A percentile compares a stretch with the other conserved stretches of the same genome.
Evolutionary conservation across 2,329 filamentous ascomycete genomes (phyloP).

Genomic region (Mollisia scopiformis): DNA sequence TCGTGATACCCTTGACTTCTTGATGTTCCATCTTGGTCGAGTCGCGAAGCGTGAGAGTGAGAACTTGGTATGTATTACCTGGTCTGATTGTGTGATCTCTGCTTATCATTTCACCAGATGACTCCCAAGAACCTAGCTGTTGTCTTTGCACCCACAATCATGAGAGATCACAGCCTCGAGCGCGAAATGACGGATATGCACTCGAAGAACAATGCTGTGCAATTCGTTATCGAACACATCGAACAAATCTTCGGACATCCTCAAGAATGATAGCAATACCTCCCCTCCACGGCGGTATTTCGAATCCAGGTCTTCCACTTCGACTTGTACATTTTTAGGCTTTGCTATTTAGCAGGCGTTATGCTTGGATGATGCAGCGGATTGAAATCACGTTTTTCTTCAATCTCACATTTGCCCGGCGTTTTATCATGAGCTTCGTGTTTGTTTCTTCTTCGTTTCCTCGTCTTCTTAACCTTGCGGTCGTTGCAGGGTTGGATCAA

Average conservation of each 20-base stretch:
- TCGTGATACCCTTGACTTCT: constrained; percentile 86
- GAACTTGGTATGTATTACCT: constrained; percentile 68
- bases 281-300: background rate
- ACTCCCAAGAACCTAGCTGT: constrained; percentile 94
- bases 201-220: constrained; percentile 87
- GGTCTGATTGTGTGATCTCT: background rate
- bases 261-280: constrained; percentile 8
- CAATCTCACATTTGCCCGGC: background rate
- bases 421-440: background rate
- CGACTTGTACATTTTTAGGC: constrained; percentile 12
- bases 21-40: constrained; percentile 89
- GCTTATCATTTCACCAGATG: constrained; percentile 63
- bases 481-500: background rate
- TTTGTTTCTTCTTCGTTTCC: constrained; percentile 4
- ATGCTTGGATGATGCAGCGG: constrained; percentile 20
- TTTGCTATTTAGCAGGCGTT: constrained; percentile 21
- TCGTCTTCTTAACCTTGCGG: constrained; percentile 6
- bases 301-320: background rate
- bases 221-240: constrained; percentile 91
- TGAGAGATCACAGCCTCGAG: constrained; percentile 87
- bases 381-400: constrained; percentile 2
- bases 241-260: constrained; percentile 69
- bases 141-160: constrained; percentile 96
- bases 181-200: constrained; percentile 97
- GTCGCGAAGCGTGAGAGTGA: constrained; percentile 82